phyloP scores from a whole-genome alignment of 305 asterid species.

The Plantago rigida region DNA sequence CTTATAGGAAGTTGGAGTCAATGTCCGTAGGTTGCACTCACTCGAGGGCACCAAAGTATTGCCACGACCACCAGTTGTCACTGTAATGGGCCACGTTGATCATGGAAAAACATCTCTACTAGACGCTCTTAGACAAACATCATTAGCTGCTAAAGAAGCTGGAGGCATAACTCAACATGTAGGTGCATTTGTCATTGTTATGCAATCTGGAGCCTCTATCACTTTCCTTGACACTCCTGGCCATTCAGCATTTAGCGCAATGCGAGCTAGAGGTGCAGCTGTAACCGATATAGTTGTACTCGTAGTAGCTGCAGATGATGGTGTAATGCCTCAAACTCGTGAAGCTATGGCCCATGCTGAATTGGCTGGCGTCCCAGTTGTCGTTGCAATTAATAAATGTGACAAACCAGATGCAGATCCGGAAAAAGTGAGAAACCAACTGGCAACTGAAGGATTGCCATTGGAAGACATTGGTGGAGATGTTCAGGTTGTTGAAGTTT shows the following conservation, averaged over 20 bases:
- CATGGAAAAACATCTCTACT: conserved; percentile 92
- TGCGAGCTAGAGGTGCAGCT: conserved; percentile 98
- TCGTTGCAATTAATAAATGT: conserved; percentile 88
- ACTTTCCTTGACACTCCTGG: conserved; percentile 99
- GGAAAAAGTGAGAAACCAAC: conserved; percentile 72
- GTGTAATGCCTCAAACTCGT: conserved; percentile 94
- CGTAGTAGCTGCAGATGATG: conserved; percentile 98
- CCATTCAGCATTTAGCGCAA: conserved; percentile 95
- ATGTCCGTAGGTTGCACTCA: conserved; percentile 61
- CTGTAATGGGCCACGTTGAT: conserved; percentile 99
- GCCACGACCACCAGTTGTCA: conserved; percentile 86
- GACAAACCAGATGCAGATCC: conserved; percentile 81
- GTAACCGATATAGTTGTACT: conserved; percentile 88
- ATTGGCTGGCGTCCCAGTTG: conserved; percentile 70
- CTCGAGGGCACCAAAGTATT: conserved; percentile 51
- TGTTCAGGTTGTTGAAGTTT: conserved; percentile 92
- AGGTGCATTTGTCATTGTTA: conserved; percentile 90
- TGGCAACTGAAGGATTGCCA: conserved; percentile 67
- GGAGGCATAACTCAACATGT: conserved; percentile 98
- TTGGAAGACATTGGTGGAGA: conserved; percentile 98
- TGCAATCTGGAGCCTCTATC: conserved; percentile 83
- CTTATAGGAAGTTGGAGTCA: conserved; percentile 80
- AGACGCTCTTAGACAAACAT: conserved; percentile 82
- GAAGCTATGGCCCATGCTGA: conserved; percentile 93
- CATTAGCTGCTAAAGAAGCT: conserved; percentile 94